These are phyloP conservation scores for Echium plantagineum DNA, from an alignment of 257 asterid genomes.

Conservation along the genomic window DNA sequence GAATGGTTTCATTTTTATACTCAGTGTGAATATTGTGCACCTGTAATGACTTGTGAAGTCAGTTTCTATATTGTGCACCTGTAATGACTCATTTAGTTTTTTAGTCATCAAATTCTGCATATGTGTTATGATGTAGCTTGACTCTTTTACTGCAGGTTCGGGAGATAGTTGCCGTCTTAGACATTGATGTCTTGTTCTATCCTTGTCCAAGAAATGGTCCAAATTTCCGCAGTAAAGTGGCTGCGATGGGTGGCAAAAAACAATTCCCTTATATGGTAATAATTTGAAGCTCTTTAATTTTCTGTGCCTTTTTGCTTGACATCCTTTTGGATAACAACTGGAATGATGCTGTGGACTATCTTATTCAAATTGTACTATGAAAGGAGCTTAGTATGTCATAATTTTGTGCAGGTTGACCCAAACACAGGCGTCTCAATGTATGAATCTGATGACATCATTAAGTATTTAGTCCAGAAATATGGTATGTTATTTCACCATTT, in stretches of 20 bases:
- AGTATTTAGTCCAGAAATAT: slow-evolving; percentile 71
- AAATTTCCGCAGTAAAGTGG: slow-evolving; percentile 40
- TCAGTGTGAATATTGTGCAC: background rate
- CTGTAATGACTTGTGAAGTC: too few relatives aligned
- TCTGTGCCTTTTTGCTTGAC: background rate
- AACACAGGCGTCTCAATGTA: slow-evolving; percentile 90
- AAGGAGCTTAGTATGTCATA: slow-evolving; percentile 3
- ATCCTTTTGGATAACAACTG: background rate
- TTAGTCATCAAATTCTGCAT: background rate
- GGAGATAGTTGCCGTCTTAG: slow-evolving; percentile 73
- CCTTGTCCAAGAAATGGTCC: slow-evolving; percentile 96
- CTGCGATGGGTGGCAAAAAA: slow-evolving; percentile 76
- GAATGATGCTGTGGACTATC: background rate
- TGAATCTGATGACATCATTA: slow-evolving; percentile 88
- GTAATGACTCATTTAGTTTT: background rate
- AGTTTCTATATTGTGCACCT: background rate
- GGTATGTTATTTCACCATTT: slow-evolving; percentile 17
- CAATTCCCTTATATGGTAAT: slow-evolving; percentile 77
- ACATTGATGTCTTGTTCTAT: slow-evolving; percentile 80
- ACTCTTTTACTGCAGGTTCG: slow-evolving; percentile 47
- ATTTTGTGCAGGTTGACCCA: slow-evolving; percentile 76
- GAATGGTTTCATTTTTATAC: too few relatives aligned
- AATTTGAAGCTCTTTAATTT: slow-evolving; percentile 70
- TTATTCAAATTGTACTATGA: background rate
- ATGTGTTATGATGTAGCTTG: background rate